These are phyloP conservation scores for Sphagnum tenellum DNA, from an alignment of 225 moss, liverwort and hornwort genomes.

Conservation along the genomic window DNA sequence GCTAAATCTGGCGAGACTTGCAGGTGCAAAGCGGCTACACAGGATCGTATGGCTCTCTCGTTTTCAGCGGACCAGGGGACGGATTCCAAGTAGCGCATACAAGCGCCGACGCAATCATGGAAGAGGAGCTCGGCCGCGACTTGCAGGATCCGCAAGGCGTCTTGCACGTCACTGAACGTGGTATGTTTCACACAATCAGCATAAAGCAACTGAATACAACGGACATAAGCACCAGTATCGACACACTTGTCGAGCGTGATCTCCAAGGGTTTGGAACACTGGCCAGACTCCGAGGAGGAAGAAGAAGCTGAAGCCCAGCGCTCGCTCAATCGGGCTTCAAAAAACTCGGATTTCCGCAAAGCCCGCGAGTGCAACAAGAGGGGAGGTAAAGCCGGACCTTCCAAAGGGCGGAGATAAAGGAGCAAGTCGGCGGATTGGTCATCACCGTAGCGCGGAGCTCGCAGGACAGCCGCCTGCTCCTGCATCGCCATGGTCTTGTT, in stretches of 20 bases:
- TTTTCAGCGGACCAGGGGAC: slow-evolving; percentile 77
- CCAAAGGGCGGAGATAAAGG: slow-evolving; percentile 35
- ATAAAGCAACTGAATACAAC: slow-evolving; percentile 82
- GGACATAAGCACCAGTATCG: slow-evolving; percentile 64
- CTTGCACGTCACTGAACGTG: slow-evolving; percentile 68
- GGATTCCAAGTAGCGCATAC: slow-evolving; percentile 84
- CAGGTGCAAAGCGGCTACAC: slow-evolving; percentile 63
- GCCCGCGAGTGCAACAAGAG: slow-evolving; percentile 73
- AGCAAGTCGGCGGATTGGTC: slow-evolving; percentile 66
- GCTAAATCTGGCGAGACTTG: slow-evolving; percentile 73
- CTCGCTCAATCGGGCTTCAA: slow-evolving; percentile 74
- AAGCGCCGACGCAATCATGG: slow-evolving; percentile 81
- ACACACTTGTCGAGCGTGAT: slow-evolving; percentile 74
- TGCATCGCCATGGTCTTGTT: slow-evolving; percentile 9
- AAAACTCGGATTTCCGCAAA: slow-evolving; percentile 70
- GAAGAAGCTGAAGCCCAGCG: slow-evolving; percentile 44
- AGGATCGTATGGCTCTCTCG: slow-evolving; percentile 49
- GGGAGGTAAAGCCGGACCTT: slow-evolving; percentile 28
- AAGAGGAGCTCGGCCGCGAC: slow-evolving; percentile 84
- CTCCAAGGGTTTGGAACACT: slow-evolving; percentile 24
- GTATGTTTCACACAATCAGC: slow-evolving; percentile 91
- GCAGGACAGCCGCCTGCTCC: slow-evolving; percentile 53
- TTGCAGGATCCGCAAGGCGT: slow-evolving; percentile 80
- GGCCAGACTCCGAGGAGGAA: too few species aligned
- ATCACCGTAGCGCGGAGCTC: slow-evolving; percentile 67